Evolutionary conservation across 768 basidiomycete species (phyloP).

Genomic region (Multifurca ochricompacta): DNA sequence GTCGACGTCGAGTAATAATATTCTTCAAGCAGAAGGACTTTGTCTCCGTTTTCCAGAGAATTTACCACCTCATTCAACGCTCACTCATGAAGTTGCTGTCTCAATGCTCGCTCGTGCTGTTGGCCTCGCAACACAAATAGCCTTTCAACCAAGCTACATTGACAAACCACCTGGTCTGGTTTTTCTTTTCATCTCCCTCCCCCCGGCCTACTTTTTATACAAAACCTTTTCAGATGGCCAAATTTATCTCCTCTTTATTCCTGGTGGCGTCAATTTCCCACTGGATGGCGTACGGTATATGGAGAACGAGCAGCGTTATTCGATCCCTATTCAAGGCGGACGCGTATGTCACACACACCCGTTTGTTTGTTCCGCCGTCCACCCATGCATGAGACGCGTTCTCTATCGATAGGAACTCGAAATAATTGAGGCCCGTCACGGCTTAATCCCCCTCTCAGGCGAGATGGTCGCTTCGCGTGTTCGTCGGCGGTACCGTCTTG

Average conservation of each 20-base stretch:
- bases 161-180: slow-evolving; percentile 63
- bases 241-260: slow-evolving; percentile 58
- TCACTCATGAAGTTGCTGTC: slow-evolving; percentile 51
- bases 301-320: slow-evolving; percentile 59
- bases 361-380: not conserved
- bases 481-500: slow-evolving; percentile 63
- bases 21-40: slow-evolving; percentile 44
- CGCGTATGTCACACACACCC: slow-evolving; percentile 44
- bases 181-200: not conserved
- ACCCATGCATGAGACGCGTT: slow-evolving; percentile 2
- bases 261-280: slow-evolving; percentile 52
- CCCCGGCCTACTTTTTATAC: not conserved
- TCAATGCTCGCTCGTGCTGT: slow-evolving; percentile 56
- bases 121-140: slow-evolving; percentile 45
- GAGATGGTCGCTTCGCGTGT: slow-evolving; percentile 61
- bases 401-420: slow-evolving; percentile 57
- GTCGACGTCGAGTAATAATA: not conserved
- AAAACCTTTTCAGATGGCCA: slow-evolving; percentile 45
- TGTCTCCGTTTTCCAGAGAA: slow-evolving; percentile 68
- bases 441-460: slow-evolving; percentile 60
- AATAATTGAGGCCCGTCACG: slow-evolving; percentile 62
- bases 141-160: slow-evolving; percentile 67
- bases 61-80: slow-evolving; percentile 45
- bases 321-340: slow-evolving; percentile 39
- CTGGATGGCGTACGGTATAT: slow-evolving; percentile 72